A percentile compares a stretch with the other conserved stretches of the same genome.
Evolutionary conservation across 2,329 filamentous ascomycete genomes (phyloP).

Genomic region (Spiromastix sp.): DNA sequence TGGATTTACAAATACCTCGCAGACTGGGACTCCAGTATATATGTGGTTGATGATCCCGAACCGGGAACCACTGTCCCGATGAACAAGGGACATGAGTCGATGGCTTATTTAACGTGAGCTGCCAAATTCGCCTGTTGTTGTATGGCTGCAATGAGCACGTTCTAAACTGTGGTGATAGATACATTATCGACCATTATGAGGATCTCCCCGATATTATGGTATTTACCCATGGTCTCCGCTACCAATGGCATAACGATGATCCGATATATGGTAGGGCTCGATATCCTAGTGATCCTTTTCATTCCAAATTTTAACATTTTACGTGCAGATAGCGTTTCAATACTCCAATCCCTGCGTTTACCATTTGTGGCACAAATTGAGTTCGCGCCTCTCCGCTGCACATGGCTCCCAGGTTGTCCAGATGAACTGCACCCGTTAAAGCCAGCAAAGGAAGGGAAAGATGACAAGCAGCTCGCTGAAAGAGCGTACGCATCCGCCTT

Average conservation of each 20-base stretch:
- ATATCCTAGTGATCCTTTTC: not conserved
- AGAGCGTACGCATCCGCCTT: conserved; percentile 42
- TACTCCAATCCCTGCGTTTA: conserved; percentile 40
- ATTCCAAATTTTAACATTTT: not conserved
- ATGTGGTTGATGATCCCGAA: conserved; percentile 41
- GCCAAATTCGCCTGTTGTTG: not conserved
- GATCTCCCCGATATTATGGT: conserved; percentile 31
- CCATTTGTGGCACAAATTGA: conserved; percentile 40
- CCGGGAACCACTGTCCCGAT: conserved; percentile 39
- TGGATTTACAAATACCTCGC: conserved; percentile 29
- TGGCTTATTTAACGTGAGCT: conserved; percentile 34
- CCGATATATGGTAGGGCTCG: conserved; percentile 33
- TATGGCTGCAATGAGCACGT: not conserved
- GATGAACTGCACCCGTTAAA: conserved; percentile 33
- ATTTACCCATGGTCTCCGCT: conserved; percentile 32
- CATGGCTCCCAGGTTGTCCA: conserved; percentile 44
- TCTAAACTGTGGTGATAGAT: conserved; percentile 16
- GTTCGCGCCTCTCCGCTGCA: conserved; percentile 46
- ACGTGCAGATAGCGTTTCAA: conserved; percentile 40
- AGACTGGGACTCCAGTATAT: conserved; percentile 43
- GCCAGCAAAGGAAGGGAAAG: conserved; percentile 32
- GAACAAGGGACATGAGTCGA: conserved; percentile 33
- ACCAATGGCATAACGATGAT: conserved; percentile 43
- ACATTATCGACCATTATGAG: conserved; percentile 35
- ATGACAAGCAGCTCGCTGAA: conserved; percentile 37